These are phyloP conservation scores for Arthonia radiata DNA, from an alignment of 495 filamentous ascomycete species.

Conservation along the genomic window DNA sequence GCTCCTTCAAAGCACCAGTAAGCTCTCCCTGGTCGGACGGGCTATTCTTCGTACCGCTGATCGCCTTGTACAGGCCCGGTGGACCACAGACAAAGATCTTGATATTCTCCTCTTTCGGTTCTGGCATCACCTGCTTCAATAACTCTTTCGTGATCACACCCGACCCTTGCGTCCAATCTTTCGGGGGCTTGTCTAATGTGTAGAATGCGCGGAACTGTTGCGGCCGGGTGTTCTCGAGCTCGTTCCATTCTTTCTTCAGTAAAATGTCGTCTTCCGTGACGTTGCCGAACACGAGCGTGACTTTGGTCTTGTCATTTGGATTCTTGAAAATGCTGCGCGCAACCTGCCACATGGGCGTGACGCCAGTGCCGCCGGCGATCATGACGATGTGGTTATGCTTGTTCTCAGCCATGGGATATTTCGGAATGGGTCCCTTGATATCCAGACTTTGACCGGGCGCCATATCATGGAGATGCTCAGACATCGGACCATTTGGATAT, in stretches of 20 bases:
- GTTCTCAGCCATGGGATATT: conserved; percentile 77
- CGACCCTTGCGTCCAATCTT: conserved; percentile 48
- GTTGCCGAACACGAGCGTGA: conserved; percentile 83
- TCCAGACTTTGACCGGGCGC: conserved; percentile 51
- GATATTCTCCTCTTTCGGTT: conserved; percentile 69
- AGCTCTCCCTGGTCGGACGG: conserved; percentile 86
- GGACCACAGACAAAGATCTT: conserved; percentile 86
- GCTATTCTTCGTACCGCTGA: conserved; percentile 70
- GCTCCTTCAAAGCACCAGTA: conserved; percentile 55
- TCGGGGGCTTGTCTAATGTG: conserved; percentile 64
- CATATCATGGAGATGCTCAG: conserved; percentile 64
- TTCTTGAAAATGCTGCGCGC: conserved; percentile 72
- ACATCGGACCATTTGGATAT: conserved; percentile 82
- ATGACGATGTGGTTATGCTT: conserved; percentile 88
- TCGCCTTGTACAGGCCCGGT: conserved; percentile 76
- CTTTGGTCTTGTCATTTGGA: conserved; percentile 87
- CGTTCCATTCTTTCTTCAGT: conserved; percentile 53
- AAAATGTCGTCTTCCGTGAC: conserved; percentile 68
- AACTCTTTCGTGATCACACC: conserved; percentile 71
- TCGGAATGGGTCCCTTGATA: conserved; percentile 85
- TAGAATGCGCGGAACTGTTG: conserved; percentile 81
- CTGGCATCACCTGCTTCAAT: conserved; percentile 74
- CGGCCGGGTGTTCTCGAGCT: conserved; percentile 81
- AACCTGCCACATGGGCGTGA: conserved; percentile 87
- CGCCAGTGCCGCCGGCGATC: conserved; percentile 85